Conservation (phyloP, 495 filamentous ascomycete species). For the Hypoxylon fuscum region DNA sequence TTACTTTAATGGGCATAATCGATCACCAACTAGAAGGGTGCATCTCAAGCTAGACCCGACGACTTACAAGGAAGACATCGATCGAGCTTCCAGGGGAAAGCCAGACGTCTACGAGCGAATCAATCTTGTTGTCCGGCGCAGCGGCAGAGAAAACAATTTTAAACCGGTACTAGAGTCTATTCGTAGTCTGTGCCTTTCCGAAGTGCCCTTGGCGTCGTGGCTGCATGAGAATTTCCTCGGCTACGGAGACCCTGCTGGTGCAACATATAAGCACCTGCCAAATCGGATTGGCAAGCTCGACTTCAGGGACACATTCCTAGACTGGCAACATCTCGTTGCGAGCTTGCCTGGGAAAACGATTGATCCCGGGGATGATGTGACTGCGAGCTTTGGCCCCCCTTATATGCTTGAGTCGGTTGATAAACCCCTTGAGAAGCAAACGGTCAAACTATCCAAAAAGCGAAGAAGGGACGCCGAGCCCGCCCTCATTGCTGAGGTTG, state of each 20-base stretch:
- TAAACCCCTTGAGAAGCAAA: conserved; percentile 53
- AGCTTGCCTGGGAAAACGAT: conserved; percentile 85
- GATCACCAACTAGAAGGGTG: conserved; percentile 68
- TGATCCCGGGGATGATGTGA: conserved; percentile 74
- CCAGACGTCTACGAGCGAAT: conserved; percentile 83
- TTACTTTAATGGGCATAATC: conserved; percentile 53
- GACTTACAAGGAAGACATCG: conserved; percentile 81
- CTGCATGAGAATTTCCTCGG: conserved; percentile 96
- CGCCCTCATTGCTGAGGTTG: conserved; percentile 62
- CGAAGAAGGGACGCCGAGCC: conserved; percentile 78
- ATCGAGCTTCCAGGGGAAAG: conserved; percentile 68
- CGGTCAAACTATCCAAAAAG: conserved; percentile 75
- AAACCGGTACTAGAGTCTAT: conserved; percentile 93
- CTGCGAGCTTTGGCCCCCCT: conserved; percentile 82
- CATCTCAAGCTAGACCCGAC: conserved; percentile 83
- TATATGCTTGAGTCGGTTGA: conserved; percentile 78
- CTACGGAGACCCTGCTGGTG: conserved; percentile 89
- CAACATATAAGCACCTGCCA: conserved; percentile 82
- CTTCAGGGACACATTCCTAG: conserved; percentile 91
- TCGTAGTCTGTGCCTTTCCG: conserved; percentile 82
- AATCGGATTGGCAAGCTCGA: conserved; percentile 82
- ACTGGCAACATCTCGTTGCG: conserved; percentile 93
- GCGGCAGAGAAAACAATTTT: conserved; percentile 95
- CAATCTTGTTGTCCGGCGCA: conserved; percentile 86
- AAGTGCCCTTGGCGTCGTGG: conserved; percentile 89